Evolutionary conservation across 2,329 filamentous ascomycete species (phyloP).

Genomic region (Exophiala oligosperma): DNA sequence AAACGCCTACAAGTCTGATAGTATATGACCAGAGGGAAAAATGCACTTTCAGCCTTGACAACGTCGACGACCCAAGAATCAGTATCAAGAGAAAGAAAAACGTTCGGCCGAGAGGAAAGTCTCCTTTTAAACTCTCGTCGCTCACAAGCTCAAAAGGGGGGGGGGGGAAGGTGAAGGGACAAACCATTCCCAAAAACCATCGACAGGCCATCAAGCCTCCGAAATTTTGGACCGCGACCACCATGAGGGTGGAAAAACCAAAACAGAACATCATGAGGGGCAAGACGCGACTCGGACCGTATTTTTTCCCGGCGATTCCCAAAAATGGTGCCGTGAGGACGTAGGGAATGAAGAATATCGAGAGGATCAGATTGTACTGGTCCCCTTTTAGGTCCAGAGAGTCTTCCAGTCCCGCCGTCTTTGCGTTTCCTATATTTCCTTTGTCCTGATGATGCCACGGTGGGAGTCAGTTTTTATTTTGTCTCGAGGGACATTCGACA

Average conservation of each 20-base stretch:
- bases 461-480: too few species aligned
- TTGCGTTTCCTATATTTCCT: constrained; percentile 56
- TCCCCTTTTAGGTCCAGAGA: constrained; percentile 58
- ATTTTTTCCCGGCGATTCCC: constrained; percentile 67
- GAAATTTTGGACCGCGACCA: constrained; percentile 45
- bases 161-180: constrained; percentile 66
- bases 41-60: neutral
- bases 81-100: constrained; percentile 34
- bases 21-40: constrained; percentile 46
- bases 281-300: constrained; percentile 63
- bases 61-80: neutral
- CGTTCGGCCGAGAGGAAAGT: too few species aligned
- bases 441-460: constrained; percentile 39
- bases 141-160: constrained; percentile 33
- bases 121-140: too few species aligned
- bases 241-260: constrained; percentile 63
- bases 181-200: constrained; percentile 68
- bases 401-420: constrained; percentile 54
- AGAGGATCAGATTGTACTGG: constrained; percentile 69
- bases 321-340: constrained; percentile 68
- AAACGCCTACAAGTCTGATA: constrained; percentile 47
- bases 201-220: constrained; percentile 65
- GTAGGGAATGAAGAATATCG: constrained; percentile 74
- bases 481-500: too few species aligned
- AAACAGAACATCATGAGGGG: constrained; percentile 70